Evolutionary conservation across 1,284 basidiomycete species (phyloP).

Genomic region (Fomitopsis schrenkii): DNA sequence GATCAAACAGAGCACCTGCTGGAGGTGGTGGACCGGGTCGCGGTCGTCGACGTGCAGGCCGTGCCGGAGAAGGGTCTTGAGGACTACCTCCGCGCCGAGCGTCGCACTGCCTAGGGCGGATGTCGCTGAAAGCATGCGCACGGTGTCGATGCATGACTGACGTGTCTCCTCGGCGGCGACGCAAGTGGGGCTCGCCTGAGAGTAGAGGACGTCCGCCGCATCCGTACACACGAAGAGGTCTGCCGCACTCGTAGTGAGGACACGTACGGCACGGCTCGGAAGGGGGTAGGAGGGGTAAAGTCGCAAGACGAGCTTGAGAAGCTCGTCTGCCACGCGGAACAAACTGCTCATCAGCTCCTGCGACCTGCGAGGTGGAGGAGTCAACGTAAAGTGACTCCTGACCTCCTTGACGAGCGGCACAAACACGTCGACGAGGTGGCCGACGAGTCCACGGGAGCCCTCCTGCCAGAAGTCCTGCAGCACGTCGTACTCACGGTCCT

Average conservation of each 20-base stretch:
- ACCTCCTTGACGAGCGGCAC: conserved; percentile 46
- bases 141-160: conserved; percentile 46
- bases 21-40: conserved; percentile 54
- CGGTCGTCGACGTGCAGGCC: conserved; percentile 32
- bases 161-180: conserved; percentile 39
- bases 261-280: conserved; percentile 43
- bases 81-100: conserved; percentile 39
- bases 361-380: conserved; percentile 24
- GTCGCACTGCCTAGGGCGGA: conserved; percentile 33
- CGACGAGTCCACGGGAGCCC: conserved; percentile 48
- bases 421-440: conserved; percentile 51
- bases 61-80: conserved; percentile 52
- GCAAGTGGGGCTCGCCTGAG: conserved; percentile 35
- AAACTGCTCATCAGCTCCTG: conserved; percentile 46
- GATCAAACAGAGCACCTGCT: conserved; percentile 52
- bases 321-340: conserved; percentile 48
- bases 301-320: conserved; percentile 45
- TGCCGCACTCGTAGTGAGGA: conserved; percentile 38
- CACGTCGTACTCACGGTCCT: conserved; percentile 48
- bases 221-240: conserved; percentile 57
- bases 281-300: conserved; percentile 45
- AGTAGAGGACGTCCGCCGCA: conserved; percentile 39
- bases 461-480: conserved; percentile 58
- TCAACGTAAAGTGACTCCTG: conserved; percentile 43
- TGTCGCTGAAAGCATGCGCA: conserved; percentile 38